Conservation (phyloP, 2,329 filamentous ascomycete species). For the Orbilia quercus region DNA sequence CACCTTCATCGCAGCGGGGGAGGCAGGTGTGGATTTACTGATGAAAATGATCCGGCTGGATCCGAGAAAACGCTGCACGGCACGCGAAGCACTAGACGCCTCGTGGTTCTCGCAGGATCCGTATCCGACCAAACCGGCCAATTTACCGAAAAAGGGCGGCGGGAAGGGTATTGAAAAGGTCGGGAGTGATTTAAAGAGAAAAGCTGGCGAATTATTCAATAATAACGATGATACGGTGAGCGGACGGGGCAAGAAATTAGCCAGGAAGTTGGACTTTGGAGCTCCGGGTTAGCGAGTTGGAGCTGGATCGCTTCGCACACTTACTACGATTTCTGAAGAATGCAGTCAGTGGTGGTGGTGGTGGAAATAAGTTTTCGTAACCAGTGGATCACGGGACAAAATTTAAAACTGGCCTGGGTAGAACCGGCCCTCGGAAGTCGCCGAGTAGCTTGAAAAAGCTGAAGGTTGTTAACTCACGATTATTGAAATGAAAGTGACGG, state of each 20-base stretch:
- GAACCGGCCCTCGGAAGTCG: too few species aligned
- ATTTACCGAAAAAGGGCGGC: slow-evolving; percentile 80
- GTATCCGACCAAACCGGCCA: slow-evolving; percentile 81
- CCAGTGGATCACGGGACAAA: neutral
- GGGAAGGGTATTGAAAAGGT: slow-evolving; percentile 74
- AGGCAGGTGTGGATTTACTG: slow-evolving; percentile 85
- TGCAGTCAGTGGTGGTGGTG: too few species aligned
- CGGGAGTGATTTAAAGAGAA: slow-evolving; percentile 82
- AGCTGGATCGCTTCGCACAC: neutral
- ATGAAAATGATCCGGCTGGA: slow-evolving; percentile 87
- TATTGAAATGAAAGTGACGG: too few species aligned
- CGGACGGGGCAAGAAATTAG: slow-evolving; percentile 77
- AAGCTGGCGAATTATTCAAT: slow-evolving; percentile 64
- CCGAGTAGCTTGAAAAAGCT: too few species aligned
- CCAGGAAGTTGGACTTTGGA: slow-evolving; percentile 83
- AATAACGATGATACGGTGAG: slow-evolving; percentile 61
- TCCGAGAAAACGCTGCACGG: slow-evolving; percentile 83
- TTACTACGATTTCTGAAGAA: slow-evolving; percentile 1
- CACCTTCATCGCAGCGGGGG: slow-evolving; percentile 82
- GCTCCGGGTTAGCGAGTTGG: slow-evolving; percentile 17
- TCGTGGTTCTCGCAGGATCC: slow-evolving; percentile 87
- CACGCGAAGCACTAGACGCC: slow-evolving; percentile 81
- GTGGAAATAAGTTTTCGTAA: neutral
- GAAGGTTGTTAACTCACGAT: too few species aligned
- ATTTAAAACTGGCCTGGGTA: too few species aligned